A percentile compares a stretch with the other conserved stretches of the same genome.
Conservation (phyloP, 2,329 filamentous ascomycete species). For the Hymenoscyphus fraxineus region DNA sequence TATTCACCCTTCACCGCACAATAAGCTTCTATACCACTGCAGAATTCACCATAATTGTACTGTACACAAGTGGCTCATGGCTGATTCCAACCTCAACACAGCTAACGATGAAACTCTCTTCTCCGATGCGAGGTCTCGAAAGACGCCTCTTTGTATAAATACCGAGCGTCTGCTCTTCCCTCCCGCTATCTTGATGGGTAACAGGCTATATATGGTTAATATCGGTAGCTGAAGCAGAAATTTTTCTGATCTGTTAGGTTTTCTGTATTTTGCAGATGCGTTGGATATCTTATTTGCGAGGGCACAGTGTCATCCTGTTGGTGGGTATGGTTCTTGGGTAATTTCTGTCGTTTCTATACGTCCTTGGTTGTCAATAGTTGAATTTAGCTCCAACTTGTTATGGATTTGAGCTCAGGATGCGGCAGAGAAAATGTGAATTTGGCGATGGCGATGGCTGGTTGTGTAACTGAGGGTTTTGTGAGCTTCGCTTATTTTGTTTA, state of each 20-base stretch:
- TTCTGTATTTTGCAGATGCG: constrained; percentile 7
- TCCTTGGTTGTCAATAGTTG: neutral
- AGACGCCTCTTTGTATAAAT: too few species aligned
- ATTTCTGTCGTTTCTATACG: neutral
- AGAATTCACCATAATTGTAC: too few species aligned
- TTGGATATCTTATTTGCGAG: neutral
- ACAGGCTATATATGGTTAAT: constrained; percentile 10
- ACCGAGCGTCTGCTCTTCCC: too few species aligned
- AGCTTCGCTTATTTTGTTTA: neutral
- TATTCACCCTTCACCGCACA: too few species aligned
- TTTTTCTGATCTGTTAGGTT: constrained; percentile 8
- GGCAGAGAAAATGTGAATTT: neutral
- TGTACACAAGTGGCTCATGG: too few species aligned
- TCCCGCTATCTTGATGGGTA: too few species aligned
- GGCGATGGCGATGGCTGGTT: neutral
- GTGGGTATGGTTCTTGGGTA: neutral
- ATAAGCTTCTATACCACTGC: too few species aligned
- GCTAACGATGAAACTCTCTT: too few species aligned
- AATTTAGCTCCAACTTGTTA: neutral
- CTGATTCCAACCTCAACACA: too few species aligned
- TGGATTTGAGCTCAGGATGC: neutral
- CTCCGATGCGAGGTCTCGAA: too few species aligned
- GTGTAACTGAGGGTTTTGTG: neutral
- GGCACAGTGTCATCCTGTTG: neutral
- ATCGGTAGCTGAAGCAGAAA: constrained; percentile 10